Conservation (phyloP, 2,329 filamentous ascomycete species). For the Plenodomus lindquistii region DNA sequence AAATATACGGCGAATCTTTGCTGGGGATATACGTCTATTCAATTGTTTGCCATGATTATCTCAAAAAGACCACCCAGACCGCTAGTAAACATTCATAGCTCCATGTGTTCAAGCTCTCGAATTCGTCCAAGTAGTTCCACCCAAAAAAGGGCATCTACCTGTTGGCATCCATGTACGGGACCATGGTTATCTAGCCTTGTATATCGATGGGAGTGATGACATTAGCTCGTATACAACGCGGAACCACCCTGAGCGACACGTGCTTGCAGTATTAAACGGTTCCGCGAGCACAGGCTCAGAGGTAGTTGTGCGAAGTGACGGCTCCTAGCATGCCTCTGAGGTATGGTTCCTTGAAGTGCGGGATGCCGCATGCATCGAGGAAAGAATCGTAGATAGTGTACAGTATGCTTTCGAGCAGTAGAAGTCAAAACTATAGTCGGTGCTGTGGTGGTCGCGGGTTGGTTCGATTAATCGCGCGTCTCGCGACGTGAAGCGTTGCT, state of each 20-base stretch:
- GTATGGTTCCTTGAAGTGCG: background rate
- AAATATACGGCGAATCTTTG: background rate
- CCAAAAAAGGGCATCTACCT: background rate
- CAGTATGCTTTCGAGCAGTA: background rate
- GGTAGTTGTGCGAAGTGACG: background rate
- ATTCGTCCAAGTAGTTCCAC: background rate
- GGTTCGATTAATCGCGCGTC: background rate
- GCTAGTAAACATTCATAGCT: background rate
- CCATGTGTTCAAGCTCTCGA: background rate
- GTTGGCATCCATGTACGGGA: background rate
- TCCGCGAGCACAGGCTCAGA: background rate
- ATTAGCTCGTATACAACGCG: background rate
- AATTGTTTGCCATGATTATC: background rate
- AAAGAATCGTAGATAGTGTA: background rate
- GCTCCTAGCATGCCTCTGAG: background rate
- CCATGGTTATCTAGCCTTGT: background rate
- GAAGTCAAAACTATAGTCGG: too few species aligned
- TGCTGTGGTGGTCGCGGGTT: background rate
- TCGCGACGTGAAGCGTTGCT: background rate
- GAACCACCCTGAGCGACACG: background rate
- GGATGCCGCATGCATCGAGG: background rate
- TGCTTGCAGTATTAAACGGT: conserved; percentile 1
- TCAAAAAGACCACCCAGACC: background rate
- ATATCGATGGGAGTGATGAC: background rate
- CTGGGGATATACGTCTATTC: background rate